Conservation (phyloP, 1,139 yeast species). For the Hyphopichia fennica region DNA sequence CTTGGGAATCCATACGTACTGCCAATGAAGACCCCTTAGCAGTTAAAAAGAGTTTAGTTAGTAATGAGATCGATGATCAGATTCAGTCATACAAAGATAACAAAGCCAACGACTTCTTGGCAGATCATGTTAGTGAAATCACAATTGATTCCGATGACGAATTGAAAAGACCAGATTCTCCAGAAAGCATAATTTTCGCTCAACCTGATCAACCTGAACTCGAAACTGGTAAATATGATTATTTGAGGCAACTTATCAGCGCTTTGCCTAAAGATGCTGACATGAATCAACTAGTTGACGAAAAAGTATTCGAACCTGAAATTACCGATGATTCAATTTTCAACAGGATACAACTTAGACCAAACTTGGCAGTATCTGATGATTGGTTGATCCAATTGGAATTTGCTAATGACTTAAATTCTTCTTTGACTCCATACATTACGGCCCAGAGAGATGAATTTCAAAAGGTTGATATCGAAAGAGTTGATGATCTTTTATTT, state of each 20-base stretch:
- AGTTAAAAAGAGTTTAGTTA: slow-evolving; percentile 25
- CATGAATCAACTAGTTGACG: slow-evolving; percentile 48
- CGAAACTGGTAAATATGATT: slow-evolving; percentile 24
- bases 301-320: slow-evolving; percentile 72
- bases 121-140: slow-evolving; percentile 30
- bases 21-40: slow-evolving; percentile 21
- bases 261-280: slow-evolving; percentile 31
- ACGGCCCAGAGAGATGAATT: slow-evolving; percentile 11
- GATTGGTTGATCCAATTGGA: slow-evolving; percentile 68
- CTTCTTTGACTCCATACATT: slow-evolving; percentile 41
- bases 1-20: slow-evolving; percentile 23
- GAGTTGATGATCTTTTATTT: slow-evolving; percentile 55
- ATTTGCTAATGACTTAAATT: slow-evolving; percentile 53
- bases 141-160: slow-evolving; percentile 26
- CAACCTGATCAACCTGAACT: slow-evolving; percentile 9
- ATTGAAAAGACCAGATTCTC: slow-evolving; percentile 7
- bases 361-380: slow-evolving; percentile 49
- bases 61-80: slow-evolving; percentile 27
- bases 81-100: slow-evolving; percentile 20
- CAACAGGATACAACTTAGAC: slow-evolving; percentile 28
- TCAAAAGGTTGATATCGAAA: slow-evolving; percentile 24
- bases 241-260: slow-evolving; percentile 35
- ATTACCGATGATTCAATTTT: slow-evolving; percentile 32
- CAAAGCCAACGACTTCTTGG: slow-evolving; percentile 16
- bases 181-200: slow-evolving; percentile 10